These are phyloP conservation scores for Suillus weaverae DNA, from an alignment of 768 basidiomycete species.

Conservation along the genomic window DNA sequence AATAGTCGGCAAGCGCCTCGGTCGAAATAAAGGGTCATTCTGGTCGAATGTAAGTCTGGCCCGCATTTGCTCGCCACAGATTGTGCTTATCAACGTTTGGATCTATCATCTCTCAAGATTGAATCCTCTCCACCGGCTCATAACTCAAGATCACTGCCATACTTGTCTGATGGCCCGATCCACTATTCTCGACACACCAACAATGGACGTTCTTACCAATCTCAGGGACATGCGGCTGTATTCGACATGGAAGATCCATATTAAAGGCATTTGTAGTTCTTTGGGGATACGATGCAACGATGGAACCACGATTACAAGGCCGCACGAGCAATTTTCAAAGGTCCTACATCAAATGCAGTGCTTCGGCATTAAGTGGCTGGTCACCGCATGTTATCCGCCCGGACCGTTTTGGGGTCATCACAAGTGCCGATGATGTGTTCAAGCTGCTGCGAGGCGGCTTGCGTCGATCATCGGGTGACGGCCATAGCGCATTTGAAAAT, in stretches of 20 bases:
- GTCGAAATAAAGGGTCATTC: conserved; percentile 57
- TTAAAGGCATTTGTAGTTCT: conserved; percentile 59
- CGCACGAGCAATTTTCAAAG: conserved; percentile 68
- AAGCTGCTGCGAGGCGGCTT: conserved; percentile 50
- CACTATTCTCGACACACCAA: conserved; percentile 71
- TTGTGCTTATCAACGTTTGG: conserved; percentile 4
- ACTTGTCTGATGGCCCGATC: conserved; percentile 72
- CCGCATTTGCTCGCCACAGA: not conserved
- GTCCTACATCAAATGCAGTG: conserved; percentile 60
- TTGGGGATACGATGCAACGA: conserved; percentile 57
- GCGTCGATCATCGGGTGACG: conserved; percentile 15
- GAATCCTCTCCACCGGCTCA: conserved; percentile 48
- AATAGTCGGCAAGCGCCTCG: conserved; percentile 54
- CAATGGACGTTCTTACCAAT: conserved; percentile 63
- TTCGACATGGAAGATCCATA: conserved; percentile 76
- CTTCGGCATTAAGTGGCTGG: conserved; percentile 64
- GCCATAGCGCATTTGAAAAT: conserved; percentile 25
- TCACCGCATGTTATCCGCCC: conserved; percentile 73
- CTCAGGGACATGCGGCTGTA: conserved; percentile 64
- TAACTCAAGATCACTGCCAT: conserved; percentile 45
- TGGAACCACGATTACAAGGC: conserved; percentile 72
- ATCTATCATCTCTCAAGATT: conserved; percentile 41
- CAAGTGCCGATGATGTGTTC: conserved; percentile 46
- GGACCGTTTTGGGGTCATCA: conserved; percentile 61
- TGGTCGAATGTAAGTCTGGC: conserved; percentile 58